Evolutionary conservation across 805 yeast genomes (phyloP).

Genomic region (Kodamaea hsintzibuensis): DNA sequence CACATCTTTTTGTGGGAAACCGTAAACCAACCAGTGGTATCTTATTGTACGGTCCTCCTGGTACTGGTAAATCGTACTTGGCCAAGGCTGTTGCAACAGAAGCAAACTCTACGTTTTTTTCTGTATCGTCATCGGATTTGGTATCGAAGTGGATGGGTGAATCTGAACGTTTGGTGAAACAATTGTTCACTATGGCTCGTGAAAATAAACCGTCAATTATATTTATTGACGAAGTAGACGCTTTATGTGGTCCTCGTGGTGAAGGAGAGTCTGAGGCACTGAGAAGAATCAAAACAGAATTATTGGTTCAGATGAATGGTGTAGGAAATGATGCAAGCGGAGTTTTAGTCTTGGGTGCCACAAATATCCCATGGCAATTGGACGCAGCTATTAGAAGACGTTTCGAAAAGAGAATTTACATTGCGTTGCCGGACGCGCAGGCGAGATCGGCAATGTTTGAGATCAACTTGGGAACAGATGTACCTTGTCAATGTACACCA

Average conservation of each 20-base stretch:
- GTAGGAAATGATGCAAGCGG: constrained; percentile 95
- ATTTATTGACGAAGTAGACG: constrained; percentile 97
- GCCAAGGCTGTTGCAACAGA: constrained; percentile 99
- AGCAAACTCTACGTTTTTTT: constrained; percentile 94
- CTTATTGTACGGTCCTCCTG: constrained; percentile 77
- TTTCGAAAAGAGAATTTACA: constrained; percentile 92
- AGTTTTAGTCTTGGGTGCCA: constrained; percentile 93
- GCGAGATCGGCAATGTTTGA: constrained; percentile 94
- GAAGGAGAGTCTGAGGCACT: constrained; percentile 97
- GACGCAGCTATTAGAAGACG: constrained; percentile 97
- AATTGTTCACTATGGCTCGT: constrained; percentile 92
- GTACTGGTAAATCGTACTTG: constrained; percentile 95
- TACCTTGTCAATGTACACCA: constrained; percentile 75
- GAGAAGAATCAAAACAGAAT: constrained; percentile 92
- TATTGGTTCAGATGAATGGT: constrained; percentile 97
- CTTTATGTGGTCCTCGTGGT: constrained; percentile 96
- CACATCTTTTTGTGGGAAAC: constrained; percentile 92
- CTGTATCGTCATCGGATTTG: constrained; percentile 93
- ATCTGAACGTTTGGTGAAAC: constrained; percentile 93
- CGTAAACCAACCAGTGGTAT: constrained; percentile 93
- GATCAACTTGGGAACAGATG: constrained; percentile 76
- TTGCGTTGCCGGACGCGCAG: constrained; percentile 90
- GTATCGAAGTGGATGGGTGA: constrained; percentile 99
- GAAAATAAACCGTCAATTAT: constrained; percentile 95
- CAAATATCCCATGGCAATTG: constrained; percentile 98